These are phyloP conservation scores for Paspalum notatum DNA, from an alignment of 176 grass and related monocot species.

Conservation along the genomic window DNA sequence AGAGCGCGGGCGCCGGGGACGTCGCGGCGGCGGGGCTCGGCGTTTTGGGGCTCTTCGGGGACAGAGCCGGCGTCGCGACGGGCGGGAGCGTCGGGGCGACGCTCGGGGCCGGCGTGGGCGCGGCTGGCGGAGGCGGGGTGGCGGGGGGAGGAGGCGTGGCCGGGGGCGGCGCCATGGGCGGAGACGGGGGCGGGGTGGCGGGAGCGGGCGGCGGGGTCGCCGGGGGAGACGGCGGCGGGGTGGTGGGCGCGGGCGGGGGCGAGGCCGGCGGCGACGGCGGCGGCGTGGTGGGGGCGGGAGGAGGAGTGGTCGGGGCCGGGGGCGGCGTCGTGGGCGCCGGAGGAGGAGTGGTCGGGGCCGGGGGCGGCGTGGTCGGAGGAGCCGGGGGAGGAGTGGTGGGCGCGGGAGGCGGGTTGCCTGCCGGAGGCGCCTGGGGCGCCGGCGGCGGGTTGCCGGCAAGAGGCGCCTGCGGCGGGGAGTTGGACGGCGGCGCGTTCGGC, in stretches of 20 bases:
- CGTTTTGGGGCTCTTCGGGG: constrained; percentile 52
- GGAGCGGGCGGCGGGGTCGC: constrained; percentile 29
- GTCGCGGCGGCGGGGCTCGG: constrained; percentile 9
- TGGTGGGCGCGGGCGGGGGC: constrained; percentile 29
- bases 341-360: constrained; percentile 23
- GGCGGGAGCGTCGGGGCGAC: constrained; percentile 43
- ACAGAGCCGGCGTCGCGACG: constrained; percentile 14
- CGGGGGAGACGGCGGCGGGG: constrained; percentile 33
- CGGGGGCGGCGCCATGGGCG: constrained; percentile 46
- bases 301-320: constrained; percentile 20
- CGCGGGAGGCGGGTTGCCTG: constrained; percentile 42
- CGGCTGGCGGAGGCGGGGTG: constrained; percentile 31
- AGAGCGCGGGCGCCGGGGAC: constrained; percentile 17
- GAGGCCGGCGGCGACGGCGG: constrained; percentile 21
- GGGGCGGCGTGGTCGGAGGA: constrained; percentile 31
- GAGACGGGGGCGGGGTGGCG: constrained; percentile 44
- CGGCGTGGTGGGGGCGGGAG: constrained; percentile 13
- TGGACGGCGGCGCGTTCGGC: constrained; percentile 30
- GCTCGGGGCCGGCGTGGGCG: constrained; percentile 32
- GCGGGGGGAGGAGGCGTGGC: constrained; percentile 49
- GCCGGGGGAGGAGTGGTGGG: constrained; percentile 45
- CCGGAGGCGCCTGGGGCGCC: constrained; percentile 37
- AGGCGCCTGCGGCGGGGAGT: constrained; percentile 27
- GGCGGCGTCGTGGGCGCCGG: constrained; percentile 34
- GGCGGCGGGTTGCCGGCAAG: constrained; percentile 45